phyloP scores from a whole-genome alignment of 257 asterid species.

The Craterostigma plantagineum region DNA sequence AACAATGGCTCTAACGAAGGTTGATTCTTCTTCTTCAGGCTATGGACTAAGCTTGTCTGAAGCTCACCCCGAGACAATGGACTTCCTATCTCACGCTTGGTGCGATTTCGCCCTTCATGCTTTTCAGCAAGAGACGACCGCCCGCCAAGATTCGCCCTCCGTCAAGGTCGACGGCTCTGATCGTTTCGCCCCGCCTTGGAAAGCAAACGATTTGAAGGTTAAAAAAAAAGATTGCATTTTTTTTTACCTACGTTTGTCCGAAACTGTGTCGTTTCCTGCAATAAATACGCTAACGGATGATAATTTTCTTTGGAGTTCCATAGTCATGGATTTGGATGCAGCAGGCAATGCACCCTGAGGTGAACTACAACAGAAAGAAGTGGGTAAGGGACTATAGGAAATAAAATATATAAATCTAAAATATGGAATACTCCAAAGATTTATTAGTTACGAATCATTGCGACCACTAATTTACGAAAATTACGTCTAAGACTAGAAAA shows the following conservation, averaged over 20 bases:
- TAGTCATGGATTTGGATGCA: slow-evolving; percentile 99
- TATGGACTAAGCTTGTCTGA: slow-evolving; percentile 40
- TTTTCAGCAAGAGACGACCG: slow-evolving; percentile 43
- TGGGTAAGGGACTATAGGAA: slow-evolving; percentile 48
- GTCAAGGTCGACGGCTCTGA: slow-evolving; percentile 38
- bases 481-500: too few species aligned
- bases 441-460: too few species aligned
- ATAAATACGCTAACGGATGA: too few species aligned
- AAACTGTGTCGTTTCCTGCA: too few species aligned
- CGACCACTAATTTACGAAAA: too few species aligned
- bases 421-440: too few species aligned
- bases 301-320: not conserved
- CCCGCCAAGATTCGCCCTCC: too few species aligned
- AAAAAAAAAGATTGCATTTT: too few species aligned
- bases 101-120: slow-evolving; percentile 75
- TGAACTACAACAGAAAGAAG: slow-evolving; percentile 59
- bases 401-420: too few species aligned
- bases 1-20: slow-evolving; percentile 20
- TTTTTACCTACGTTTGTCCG: too few species aligned
- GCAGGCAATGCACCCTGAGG: slow-evolving; percentile 97
- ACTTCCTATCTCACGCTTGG: slow-evolving; percentile 70
- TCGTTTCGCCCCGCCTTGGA: slow-evolving; percentile 57
- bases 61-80: slow-evolving; percentile 97
- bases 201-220: slow-evolving; percentile 75
- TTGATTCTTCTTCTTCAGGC: slow-evolving; percentile 34